Conservation (phyloP, 2,329 filamentous ascomycete genomes). For the Ophiobolus disseminans region DNA sequence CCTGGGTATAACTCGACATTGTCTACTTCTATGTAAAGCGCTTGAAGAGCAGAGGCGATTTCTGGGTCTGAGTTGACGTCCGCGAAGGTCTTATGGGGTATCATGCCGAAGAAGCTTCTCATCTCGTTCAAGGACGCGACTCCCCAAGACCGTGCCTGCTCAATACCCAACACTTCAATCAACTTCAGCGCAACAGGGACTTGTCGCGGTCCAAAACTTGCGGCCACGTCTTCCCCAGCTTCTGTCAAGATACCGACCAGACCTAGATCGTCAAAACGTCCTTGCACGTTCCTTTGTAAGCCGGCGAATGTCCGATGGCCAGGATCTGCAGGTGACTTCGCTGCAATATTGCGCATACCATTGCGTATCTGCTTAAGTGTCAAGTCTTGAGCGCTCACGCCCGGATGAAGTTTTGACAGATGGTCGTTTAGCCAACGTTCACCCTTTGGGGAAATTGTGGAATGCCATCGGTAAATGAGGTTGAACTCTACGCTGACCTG, state of each 20-base stretch:
- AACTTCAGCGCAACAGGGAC: slow-evolving; percentile 50
- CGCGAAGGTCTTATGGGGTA: slow-evolving; percentile 74
- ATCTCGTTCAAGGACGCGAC: slow-evolving; percentile 79
- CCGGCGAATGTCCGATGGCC: slow-evolving; percentile 69
- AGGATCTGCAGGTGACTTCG: slow-evolving; percentile 62
- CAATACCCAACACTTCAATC: slow-evolving; percentile 75
- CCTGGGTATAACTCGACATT: slow-evolving; percentile 73
- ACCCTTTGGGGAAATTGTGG: slow-evolving; percentile 72
- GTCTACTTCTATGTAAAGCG: slow-evolving; percentile 59
- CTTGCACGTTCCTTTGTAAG: slow-evolving; percentile 67
- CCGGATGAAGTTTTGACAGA: slow-evolving; percentile 7
- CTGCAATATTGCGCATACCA: slow-evolving; percentile 47
- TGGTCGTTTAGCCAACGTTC: slow-evolving; percentile 74
- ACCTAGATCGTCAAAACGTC: slow-evolving; percentile 74
- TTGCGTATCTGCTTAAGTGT: slow-evolving; percentile 56
- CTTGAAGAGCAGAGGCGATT: slow-evolving; percentile 52
- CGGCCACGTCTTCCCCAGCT: slow-evolving; percentile 71
- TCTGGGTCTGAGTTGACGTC: slow-evolving; percentile 70
- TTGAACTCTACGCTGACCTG: slow-evolving; percentile 85
- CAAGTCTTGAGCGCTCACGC: not conserved
- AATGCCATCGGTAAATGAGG: slow-evolving; percentile 83
- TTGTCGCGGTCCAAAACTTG: slow-evolving; percentile 58
- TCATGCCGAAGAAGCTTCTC: slow-evolving; percentile 76
- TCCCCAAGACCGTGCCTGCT: slow-evolving; percentile 75
- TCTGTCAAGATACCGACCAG: slow-evolving; percentile 73